Conservation (phyloP, 345 rosid species). For the Bruguiera gymnorhiza region DNA sequence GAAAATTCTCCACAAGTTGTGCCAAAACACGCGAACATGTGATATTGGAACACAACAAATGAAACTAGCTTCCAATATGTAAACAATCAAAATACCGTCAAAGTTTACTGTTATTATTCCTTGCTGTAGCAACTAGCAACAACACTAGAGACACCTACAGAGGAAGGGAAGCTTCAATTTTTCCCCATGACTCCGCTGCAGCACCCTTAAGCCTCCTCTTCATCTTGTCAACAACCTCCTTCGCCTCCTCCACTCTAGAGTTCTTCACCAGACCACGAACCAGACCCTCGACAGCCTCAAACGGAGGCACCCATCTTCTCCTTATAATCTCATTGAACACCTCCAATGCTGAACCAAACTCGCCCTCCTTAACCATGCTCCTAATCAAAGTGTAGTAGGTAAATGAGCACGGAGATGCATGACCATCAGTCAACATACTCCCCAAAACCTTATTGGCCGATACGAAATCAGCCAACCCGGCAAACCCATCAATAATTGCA, state of each 20-base stretch:
- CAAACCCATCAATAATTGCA: conserved; percentile 23
- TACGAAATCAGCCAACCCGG: conserved; percentile 26
- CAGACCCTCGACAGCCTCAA: conserved; percentile 26
- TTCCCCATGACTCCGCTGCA: conserved; percentile 29
- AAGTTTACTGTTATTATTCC: too few species aligned
- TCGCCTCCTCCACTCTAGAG: conserved; percentile 28
- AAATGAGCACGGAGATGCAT: conserved; percentile 24
- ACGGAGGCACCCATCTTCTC: conserved; percentile 40
- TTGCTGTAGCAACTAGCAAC: too few species aligned
- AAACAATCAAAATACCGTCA: too few species aligned
- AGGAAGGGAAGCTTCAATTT: conserved; percentile 34
- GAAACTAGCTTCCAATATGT: too few species aligned
- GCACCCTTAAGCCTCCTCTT: conserved; percentile 30
- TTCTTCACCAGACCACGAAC: conserved; percentile 28
- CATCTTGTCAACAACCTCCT: conserved; percentile 32
- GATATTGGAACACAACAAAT: too few species aligned
- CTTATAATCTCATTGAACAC: conserved; percentile 25
- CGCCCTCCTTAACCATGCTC: conserved; percentile 35
- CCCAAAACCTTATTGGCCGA: conserved; percentile 31
- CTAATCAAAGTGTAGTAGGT: conserved; percentile 25
- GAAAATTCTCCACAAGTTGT: too few species aligned
- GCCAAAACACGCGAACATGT: too few species aligned
- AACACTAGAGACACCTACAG: conserved; percentile 1
- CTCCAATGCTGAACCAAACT: conserved; percentile 32
- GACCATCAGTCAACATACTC: conserved; percentile 24